Evolutionary conservation across 148 eudicot genomes (phyloP).

Genomic region (Chenopodium album): DNA sequence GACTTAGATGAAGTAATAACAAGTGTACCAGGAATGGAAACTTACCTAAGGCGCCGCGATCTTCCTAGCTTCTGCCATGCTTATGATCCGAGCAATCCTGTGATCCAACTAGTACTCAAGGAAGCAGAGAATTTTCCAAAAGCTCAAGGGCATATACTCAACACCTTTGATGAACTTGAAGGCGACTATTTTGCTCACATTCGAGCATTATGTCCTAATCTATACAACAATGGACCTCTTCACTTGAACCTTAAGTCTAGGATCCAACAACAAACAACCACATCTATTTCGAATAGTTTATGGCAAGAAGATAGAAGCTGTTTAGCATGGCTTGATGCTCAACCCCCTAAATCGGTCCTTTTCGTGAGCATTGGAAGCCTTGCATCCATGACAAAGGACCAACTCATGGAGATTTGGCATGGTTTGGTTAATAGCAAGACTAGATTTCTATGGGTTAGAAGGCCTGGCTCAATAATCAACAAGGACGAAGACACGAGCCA

Average conservation of each 20-base stretch:
- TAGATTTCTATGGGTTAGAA: conserved; percentile 33
- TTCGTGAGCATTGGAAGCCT: conserved; percentile 43
- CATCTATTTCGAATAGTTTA: conserved; percentile 19
- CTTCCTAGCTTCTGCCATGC: conserved; percentile 36
- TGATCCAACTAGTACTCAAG: conserved; percentile 9
- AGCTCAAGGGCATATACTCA: conserved; percentile 40
- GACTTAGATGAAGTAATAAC: conserved; percentile 25
- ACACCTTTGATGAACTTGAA: conserved; percentile 38
- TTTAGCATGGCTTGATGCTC: conserved; percentile 37
- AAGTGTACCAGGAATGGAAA: conserved; percentile 35
- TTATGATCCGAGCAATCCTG: conserved; percentile 8
- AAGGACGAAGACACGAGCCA: neutral
- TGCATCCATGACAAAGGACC: conserved; percentile 31
- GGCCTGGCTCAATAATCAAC: conserved; percentile 24
- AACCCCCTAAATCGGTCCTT: conserved; percentile 29
- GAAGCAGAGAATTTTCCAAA: conserved; percentile 16
- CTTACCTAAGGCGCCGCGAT: conserved; percentile 35
- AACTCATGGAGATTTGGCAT: conserved; percentile 33
- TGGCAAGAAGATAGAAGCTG: conserved; percentile 35
- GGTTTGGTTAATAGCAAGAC: conserved; percentile 26
- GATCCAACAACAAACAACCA: neutral
- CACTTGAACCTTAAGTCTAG: conserved; percentile 24
- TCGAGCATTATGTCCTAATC: conserved; percentile 23
- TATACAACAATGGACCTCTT: conserved; percentile 36
- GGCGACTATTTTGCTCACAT: conserved; percentile 25